Evolutionary conservation across 805 yeast species (phyloP).

Genomic region (Lachancea lanzarotensis): DNA sequence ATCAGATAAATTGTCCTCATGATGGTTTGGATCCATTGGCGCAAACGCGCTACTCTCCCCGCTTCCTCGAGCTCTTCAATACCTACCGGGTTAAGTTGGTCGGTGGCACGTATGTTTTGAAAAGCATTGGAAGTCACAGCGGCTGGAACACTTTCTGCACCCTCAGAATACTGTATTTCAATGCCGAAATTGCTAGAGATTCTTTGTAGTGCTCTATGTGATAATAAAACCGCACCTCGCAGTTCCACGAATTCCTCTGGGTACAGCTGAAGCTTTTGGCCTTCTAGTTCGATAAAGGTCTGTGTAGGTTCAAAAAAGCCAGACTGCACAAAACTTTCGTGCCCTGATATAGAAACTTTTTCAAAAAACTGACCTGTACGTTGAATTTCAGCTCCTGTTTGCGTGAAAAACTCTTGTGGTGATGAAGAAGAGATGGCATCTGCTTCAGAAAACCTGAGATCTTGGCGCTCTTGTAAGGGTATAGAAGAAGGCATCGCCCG

Average conservation of each 20-base stretch:
- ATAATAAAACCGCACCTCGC: conserved; percentile 13
- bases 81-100: not conserved
- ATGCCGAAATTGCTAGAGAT: conserved; percentile 13
- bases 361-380: conserved; percentile 20
- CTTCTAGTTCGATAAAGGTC: conserved; percentile 8
- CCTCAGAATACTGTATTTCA: not conserved
- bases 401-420: conserved; percentile 10
- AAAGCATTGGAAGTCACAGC: no score
- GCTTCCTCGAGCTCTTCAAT: conserved; percentile 1
- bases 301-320: conserved; percentile 13
- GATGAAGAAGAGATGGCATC: not conserved
- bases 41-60: conserved; percentile 3
- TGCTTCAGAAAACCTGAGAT: not conserved
- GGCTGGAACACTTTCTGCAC: no score
- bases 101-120: no score
- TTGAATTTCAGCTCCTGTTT: conserved; percentile 13
- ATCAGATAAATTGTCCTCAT: conserved; percentile 19
- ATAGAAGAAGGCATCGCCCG: conserved; percentile 2
- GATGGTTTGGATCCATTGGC: conserved; percentile 6
- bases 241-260: conserved; percentile 14
- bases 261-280: conserved; percentile 10
- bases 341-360: conserved; percentile 21
- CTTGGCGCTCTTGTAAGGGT: not conserved
- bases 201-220: conserved; percentile 12
- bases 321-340: conserved; percentile 19